These are phyloP conservation scores for Yarrowia galli DNA, from an alignment of 1,139 yeast genomes.

Conservation along the genomic window DNA sequence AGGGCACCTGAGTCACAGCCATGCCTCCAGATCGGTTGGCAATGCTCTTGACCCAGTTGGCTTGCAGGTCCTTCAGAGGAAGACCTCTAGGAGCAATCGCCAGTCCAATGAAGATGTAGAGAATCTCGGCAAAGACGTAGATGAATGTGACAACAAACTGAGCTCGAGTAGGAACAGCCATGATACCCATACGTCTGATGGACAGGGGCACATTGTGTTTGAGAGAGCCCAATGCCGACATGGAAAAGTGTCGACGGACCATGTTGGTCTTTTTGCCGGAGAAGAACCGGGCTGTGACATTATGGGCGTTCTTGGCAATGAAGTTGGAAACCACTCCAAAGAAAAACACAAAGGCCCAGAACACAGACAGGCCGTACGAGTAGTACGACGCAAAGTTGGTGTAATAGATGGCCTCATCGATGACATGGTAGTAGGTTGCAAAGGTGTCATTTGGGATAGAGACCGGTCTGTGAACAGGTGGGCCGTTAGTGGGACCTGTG, in stretches of 20 bases:
- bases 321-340: slow-evolving; percentile 43
- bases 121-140: slow-evolving; percentile 46
- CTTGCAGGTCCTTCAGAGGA: slow-evolving; percentile 39
- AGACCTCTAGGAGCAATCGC: slow-evolving; percentile 38
- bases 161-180: slow-evolving; percentile 49
- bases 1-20: slow-evolving; percentile 63
- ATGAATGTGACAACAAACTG: slow-evolving; percentile 47
- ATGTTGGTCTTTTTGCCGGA: slow-evolving; percentile 40
- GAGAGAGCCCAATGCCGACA: slow-evolving; percentile 48
- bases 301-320: slow-evolving; percentile 41
- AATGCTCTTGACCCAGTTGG: slow-evolving; percentile 51
- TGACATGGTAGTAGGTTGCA: slow-evolving; percentile 2
- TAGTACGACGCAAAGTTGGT: slow-evolving; percentile 22
- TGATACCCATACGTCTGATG: slow-evolving; percentile 43
- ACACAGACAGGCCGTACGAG: slow-evolving; percentile 15
- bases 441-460: background rate
- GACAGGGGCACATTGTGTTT: slow-evolving; percentile 45
- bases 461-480: background rate
- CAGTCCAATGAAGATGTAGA: slow-evolving; percentile 43
- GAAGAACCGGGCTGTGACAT: slow-evolving; percentile 40
- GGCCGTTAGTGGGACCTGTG: background rate
- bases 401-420: slow-evolving; percentile 34
- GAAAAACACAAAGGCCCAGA: slow-evolving; percentile 40
- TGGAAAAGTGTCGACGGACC: slow-evolving; percentile 45
- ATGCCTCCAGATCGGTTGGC: slow-evolving; percentile 70